Percentiles rank a stretch among this genome's conserved stretches.
These are phyloP conservation scores for Bimuria novae-zelandiae DNA, from an alignment of 2,329 filamentous ascomycete genomes.

Conservation along the genomic window DNA sequence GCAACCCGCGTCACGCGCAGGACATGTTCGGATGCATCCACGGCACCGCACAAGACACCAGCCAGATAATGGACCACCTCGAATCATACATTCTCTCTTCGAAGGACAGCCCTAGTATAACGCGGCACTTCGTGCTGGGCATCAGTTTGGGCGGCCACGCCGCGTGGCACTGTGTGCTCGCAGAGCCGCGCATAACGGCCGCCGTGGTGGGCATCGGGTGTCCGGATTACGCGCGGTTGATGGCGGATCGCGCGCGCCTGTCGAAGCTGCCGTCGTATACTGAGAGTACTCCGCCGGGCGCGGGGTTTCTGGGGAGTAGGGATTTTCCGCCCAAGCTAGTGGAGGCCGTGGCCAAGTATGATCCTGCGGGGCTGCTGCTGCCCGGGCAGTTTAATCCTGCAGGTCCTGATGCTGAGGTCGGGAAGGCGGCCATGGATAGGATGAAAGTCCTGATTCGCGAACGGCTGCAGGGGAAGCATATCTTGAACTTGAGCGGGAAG, in stretches of 20 bases:
- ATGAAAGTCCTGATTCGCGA: slow-evolving; percentile 47
- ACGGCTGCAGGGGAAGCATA: slow-evolving; percentile 50
- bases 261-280: slow-evolving; percentile 69
- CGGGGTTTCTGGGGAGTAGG: slow-evolving; percentile 72
- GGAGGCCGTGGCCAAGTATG: slow-evolving; percentile 64
- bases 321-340: slow-evolving; percentile 77
- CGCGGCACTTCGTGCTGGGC: slow-evolving; percentile 75
- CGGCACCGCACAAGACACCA: slow-evolving; percentile 75
- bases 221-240: slow-evolving; percentile 81
- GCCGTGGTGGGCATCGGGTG: slow-evolving; percentile 85
- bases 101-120: slow-evolving; percentile 49
- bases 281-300: slow-evolving; percentile 58
- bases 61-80: slow-evolving; percentile 75
- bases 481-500: slow-evolving; percentile 59
- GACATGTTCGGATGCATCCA: slow-evolving; percentile 87
- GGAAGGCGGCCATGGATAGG: slow-evolving; percentile 41
- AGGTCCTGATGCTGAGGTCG: slow-evolving; percentile 31
- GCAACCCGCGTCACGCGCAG: slow-evolving; percentile 80
- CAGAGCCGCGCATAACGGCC: slow-evolving; percentile 77
- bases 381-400: slow-evolving; percentile 30
- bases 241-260: slow-evolving; percentile 76
- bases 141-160: slow-evolving; percentile 87
- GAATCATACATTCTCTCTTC: slow-evolving; percentile 72
- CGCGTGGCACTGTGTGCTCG: slow-evolving; percentile 80
- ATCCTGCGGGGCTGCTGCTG: slow-evolving; percentile 78